A percentile compares a stretch with the other conserved stretches of the same genome.
phyloP scores from a whole-genome alignment of 2,329 filamentous ascomycete species.

The Xylaria sp. region DNA sequence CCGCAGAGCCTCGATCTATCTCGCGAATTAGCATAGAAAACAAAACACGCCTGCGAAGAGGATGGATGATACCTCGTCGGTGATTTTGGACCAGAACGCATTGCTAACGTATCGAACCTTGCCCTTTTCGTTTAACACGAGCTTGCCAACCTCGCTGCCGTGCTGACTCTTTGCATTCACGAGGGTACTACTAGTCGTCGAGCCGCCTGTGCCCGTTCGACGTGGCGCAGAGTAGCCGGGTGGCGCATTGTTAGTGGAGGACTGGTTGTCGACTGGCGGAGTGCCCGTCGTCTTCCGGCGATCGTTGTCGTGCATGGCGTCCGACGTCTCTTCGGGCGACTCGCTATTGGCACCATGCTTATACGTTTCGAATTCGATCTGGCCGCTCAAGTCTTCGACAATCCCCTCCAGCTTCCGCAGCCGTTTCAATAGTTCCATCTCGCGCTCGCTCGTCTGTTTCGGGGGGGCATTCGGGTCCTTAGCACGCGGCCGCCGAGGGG shows the following conservation, averaged over 20 bases:
- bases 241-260: constrained; percentile 36
- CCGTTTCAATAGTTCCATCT: constrained; percentile 76
- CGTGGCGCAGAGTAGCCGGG: constrained; percentile 29
- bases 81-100: constrained; percentile 79
- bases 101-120: constrained; percentile 79
- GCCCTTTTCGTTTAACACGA: constrained; percentile 76
- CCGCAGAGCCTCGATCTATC: constrained; percentile 53
- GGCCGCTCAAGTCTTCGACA: constrained; percentile 74
- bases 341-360: constrained; percentile 51
- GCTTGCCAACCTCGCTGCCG: constrained; percentile 63
- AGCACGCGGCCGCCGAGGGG: constrained; percentile 72
- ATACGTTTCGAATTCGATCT: constrained; percentile 66
- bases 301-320: constrained; percentile 42
- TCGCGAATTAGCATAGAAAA: constrained; percentile 25
- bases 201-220: constrained; percentile 44
- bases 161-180: constrained; percentile 41
- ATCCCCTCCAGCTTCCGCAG: constrained; percentile 79
- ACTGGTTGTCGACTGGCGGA: constrained; percentile 39
- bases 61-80: constrained; percentile 70
- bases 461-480: constrained; percentile 71
- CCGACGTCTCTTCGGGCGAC: constrained; percentile 53
- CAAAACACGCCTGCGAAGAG: neutral
- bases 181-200: constrained; percentile 39
- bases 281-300: constrained; percentile 40
- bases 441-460: constrained; percentile 69